Conservation (phyloP, 2,329 filamentous ascomycete species). For the Periconia sp. region DNA sequence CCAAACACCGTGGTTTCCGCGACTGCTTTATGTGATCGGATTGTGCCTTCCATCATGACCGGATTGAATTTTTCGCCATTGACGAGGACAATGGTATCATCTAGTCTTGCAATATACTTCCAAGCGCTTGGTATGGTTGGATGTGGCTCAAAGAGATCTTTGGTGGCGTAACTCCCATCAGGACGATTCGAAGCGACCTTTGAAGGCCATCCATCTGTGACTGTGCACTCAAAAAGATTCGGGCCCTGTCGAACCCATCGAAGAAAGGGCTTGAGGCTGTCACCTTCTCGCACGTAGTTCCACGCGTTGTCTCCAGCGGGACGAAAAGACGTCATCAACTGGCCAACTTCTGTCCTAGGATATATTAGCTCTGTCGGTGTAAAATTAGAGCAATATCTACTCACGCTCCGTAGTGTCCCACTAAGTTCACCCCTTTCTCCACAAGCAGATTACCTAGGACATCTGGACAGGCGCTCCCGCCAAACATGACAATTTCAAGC, state of each 20-base stretch:
- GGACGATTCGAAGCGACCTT: constrained; percentile 28
- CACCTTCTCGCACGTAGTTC: constrained; percentile 62
- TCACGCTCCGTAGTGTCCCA: constrained; percentile 64
- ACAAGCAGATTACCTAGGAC: constrained; percentile 62
- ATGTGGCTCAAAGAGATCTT: constrained; percentile 56
- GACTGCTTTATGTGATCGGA: constrained; percentile 60
- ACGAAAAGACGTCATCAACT: constrained; percentile 68
- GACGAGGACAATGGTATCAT: constrained; percentile 55
- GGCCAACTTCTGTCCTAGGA: constrained; percentile 64
- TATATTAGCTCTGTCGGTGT: neutral
- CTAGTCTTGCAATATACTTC: constrained; percentile 54
- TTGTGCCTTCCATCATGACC: constrained; percentile 58
- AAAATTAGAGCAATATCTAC: constrained; percentile 23
- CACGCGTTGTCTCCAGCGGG: constrained; percentile 61
- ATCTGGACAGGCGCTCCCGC: constrained; percentile 65
- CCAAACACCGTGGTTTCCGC: constrained; percentile 65
- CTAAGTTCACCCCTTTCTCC: constrained; percentile 59
- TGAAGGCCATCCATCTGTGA: constrained; percentile 45
- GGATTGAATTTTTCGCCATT: constrained; percentile 60
- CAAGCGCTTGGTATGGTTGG: constrained; percentile 52
- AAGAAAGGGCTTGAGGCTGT: constrained; percentile 51
- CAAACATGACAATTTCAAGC: constrained; percentile 63
- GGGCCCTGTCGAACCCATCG: constrained; percentile 46
- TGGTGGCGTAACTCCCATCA: constrained; percentile 28
- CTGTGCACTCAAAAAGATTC: constrained; percentile 49